Base-by-base conservation (phyloP, 1,139 yeast species). In the Magnusiomyces ingens region DNA sequence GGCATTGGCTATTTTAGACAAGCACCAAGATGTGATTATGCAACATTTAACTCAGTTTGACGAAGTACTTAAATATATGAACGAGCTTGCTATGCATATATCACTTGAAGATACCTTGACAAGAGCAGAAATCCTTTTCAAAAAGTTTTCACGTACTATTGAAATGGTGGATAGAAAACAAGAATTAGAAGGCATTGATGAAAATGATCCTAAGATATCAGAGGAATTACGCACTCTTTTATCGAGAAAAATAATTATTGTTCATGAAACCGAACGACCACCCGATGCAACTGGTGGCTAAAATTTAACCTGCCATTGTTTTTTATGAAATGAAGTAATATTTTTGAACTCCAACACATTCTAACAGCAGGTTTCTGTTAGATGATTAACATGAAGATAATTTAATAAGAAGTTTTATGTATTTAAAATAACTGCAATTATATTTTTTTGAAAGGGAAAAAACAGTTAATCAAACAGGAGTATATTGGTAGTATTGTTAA, bases 1-100 rank as follows among this genome's bases (percentile, higher is more conserved):
- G 63, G 94, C 96, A 18, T 73, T 93, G 60, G 93, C 95, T 0
- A 84, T 93, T 19, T 75, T 94, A 53, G 95, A 93, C 64, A 90
- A 88, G 63, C 85, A 91, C 67, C 89, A 90, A 63, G 79, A 85
- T 50, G 82, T 87, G 36, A 87, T 93, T 47, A 80, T 84, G 60
- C 80, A 82, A 51, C 86, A 89, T 64, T 74, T 91, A 57, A 73
- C 73, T 38, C 81, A 84, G 57, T 91, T 93, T 70, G 99, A 93
- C 65, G 96, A 91, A 66, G 93, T 93, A 18, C 76, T 93, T 62
- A 89, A 87, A 72, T 94, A 87, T 67, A 86, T 93, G 81, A 93
- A 93, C 69, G 98, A 93, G 62, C 75, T 94, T 58, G 81, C 89
- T 50, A 84, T 85, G 76, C 78, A 81, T 3, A 74, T 90, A 72